Percentiles rank a stretch among this genome's conserved stretches.
phyloP scores from a whole-genome alignment of 495 filamentous ascomycete species.

The Xanthoparmelia taractica region DNA sequence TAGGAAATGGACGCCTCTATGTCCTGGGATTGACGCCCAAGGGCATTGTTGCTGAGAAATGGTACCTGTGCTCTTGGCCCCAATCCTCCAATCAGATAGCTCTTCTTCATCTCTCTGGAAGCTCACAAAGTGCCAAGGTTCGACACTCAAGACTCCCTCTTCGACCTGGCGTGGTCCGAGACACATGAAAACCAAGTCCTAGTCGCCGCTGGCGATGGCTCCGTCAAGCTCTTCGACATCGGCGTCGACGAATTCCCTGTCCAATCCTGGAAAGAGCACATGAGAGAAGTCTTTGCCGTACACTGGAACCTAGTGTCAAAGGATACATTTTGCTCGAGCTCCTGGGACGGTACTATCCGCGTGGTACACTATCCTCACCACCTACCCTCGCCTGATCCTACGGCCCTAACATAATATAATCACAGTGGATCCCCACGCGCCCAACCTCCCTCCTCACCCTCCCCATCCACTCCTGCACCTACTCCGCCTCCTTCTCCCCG shows the following conservation, averaged over 20 bases:
- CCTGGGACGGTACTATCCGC: constrained; percentile 92
- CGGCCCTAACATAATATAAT: neutral
- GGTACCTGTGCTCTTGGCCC: constrained; percentile 33
- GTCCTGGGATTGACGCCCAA: constrained; percentile 70
- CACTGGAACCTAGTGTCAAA: constrained; percentile 90
- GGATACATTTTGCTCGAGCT: constrained; percentile 75
- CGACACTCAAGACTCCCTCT: constrained; percentile 94
- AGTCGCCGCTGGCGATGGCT: constrained; percentile 81
- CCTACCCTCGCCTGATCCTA: neutral
- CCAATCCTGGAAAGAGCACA: constrained; percentile 83
- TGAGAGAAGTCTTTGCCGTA: constrained; percentile 81
- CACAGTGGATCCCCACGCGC: constrained; percentile 70
- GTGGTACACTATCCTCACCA: constrained; percentile 43
- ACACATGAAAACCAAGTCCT: constrained; percentile 88
- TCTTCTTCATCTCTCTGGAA: neutral
- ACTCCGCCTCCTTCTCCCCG: constrained; percentile 74
- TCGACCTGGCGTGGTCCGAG: constrained; percentile 90
- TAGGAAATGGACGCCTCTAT: constrained; percentile 87
- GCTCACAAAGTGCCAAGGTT: constrained; percentile 45
- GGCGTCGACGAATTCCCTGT: constrained; percentile 71
- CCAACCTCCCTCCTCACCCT: constrained; percentile 68
- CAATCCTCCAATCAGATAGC: neutral
- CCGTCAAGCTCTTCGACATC: constrained; percentile 88
- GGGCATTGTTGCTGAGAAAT: constrained; percentile 77
- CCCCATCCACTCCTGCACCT: constrained; percentile 85